These are phyloP conservation scores for Cytospora leucostoma DNA, from an alignment of 2,329 filamentous ascomycete species.

Conservation along the genomic window DNA sequence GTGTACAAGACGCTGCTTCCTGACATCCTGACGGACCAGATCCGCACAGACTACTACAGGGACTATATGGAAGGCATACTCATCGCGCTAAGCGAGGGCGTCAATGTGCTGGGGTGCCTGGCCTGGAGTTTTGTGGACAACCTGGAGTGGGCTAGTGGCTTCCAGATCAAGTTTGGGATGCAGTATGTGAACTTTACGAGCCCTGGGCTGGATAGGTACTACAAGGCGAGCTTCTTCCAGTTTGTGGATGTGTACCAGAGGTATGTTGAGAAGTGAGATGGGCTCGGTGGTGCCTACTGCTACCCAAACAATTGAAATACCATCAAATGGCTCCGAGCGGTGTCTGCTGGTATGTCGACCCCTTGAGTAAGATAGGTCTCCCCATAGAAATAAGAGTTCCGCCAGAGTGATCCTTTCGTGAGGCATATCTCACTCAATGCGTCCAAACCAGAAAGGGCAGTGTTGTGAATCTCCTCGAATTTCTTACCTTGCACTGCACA, in stretches of 20 bases:
- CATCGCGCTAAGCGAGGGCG: conserved; percentile 16
- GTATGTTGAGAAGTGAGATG: conserved; percentile 5
- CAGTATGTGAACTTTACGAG: conserved; percentile 20
- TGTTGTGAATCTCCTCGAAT: too few species aligned
- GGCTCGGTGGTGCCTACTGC: too few species aligned
- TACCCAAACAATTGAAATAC: too few species aligned
- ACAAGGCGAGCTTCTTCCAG: conserved; percentile 23
- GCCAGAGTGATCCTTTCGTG: too few species aligned
- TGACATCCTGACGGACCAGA: conserved; percentile 22
- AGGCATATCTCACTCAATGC: too few species aligned
- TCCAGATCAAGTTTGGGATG: conserved; percentile 17
- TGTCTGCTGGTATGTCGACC: too few species aligned
- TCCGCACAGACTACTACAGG: conserved; percentile 19
- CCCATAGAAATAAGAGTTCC: too few species aligned
- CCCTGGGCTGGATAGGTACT: conserved; percentile 14
- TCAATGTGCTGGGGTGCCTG: conserved; percentile 16
- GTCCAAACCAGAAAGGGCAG: too few species aligned
- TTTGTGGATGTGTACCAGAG: conserved; percentile 19
- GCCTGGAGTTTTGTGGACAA: conserved; percentile 23
- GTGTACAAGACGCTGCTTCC: conserved; percentile 20
- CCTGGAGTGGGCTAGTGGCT: conserved; percentile 16
- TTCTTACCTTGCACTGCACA: too few species aligned
- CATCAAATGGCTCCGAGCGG: too few species aligned
- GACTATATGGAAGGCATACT: conserved; percentile 20
- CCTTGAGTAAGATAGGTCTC: too few species aligned